Evolutionary conservation across 768 basidiomycete genomes (phyloP).

Genomic region (Chalciporus chontae): DNA sequence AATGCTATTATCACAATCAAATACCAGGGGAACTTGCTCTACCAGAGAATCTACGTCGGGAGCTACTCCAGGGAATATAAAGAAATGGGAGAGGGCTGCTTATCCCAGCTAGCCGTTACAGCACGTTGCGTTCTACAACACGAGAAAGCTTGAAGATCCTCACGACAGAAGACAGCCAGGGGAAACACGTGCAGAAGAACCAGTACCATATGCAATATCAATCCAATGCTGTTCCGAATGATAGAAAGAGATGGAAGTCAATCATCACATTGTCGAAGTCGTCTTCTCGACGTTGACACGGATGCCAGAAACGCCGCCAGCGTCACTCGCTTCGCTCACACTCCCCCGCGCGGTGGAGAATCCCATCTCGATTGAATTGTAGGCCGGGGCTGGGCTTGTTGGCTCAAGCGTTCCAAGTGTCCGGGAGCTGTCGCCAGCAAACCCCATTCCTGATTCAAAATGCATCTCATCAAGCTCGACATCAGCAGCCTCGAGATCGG

Average conservation of each 20-base stretch:
- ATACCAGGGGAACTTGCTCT: background rate
- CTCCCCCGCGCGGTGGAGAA: conserved; percentile 15
- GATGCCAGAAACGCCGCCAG: conserved; percentile 38
- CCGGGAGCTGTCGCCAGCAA: conserved; percentile 43
- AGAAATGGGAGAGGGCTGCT: conserved; percentile 13
- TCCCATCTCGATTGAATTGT: conserved; percentile 40
- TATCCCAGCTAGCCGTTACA: conserved; percentile 11
- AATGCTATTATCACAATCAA: background rate
- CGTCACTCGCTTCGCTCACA: conserved; percentile 22
- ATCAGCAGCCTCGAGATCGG: conserved; percentile 48
- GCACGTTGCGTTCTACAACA: conserved; percentile 20
- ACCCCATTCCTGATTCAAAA: conserved; percentile 49
- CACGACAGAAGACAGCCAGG: conserved; percentile 5
- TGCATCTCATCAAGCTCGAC: conserved; percentile 54
- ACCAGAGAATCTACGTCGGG: background rate
- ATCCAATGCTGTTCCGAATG: conserved; percentile 25
- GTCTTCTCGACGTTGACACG: conserved; percentile 62
- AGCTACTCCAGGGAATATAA: conserved; percentile 7
- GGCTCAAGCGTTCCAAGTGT: conserved; percentile 29
- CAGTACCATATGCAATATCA: conserved; percentile 22
- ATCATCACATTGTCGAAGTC: conserved; percentile 43
- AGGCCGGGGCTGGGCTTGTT: conserved; percentile 51
- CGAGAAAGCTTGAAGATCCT: conserved; percentile 12
- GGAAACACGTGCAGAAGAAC: conserved; percentile 21
- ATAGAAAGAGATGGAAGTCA: conserved; percentile 9